Evolutionary conservation across 192 early-diverging fungal genomes (phyloP), one percentile per base, ranked within the genome.

Genomic region (Coemansia biformis): DNA sequence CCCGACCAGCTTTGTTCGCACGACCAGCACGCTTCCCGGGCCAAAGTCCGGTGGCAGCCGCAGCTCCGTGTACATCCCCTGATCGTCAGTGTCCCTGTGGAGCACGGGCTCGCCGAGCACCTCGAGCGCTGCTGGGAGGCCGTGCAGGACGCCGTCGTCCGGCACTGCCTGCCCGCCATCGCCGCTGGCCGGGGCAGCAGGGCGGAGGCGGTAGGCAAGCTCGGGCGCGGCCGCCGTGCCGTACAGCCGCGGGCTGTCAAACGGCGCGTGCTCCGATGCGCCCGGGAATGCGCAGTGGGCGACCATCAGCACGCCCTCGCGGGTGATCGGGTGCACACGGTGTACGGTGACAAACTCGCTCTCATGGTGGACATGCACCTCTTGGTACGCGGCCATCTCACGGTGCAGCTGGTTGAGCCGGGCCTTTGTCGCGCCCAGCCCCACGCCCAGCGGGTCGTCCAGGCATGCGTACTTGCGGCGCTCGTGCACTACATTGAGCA

Each of bases 301-400:
- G 51, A 98, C 81, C 52, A 98, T 63, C 26, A 99, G 66, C 41
- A 94, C 96, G 13, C 96, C 96, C 37, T 91, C 82, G 46, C 95
- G 84, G 0, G 86, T 89, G 19, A 86, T 76, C 9, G 96, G 91
- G 55, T 96, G 90, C 43, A 93, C 77, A 13, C 96, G 81, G 56
- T 99, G 94, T 0, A 99, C 82, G 10, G 90, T 88, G 29, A 97
- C 87, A 43, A 86, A 95, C 78, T 94, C 90, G 51, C 84, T 83
- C 59, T 97, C 94, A 38, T 97, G 93, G 60, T 98, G 86, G 18
- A 99, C 93, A 74, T 99, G 92, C 15, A 92, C 86, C 49, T 99
- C 96, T 10, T 78, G 78, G 66, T 81, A 96, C 24, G 84, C 57
- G 0, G 92, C 84, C 79, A 99, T 82, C 47, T 91, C 83, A 8